Base-by-base conservation (phyloP, 139 green algal genomes). In the Nannochloris sp. region DNA sequence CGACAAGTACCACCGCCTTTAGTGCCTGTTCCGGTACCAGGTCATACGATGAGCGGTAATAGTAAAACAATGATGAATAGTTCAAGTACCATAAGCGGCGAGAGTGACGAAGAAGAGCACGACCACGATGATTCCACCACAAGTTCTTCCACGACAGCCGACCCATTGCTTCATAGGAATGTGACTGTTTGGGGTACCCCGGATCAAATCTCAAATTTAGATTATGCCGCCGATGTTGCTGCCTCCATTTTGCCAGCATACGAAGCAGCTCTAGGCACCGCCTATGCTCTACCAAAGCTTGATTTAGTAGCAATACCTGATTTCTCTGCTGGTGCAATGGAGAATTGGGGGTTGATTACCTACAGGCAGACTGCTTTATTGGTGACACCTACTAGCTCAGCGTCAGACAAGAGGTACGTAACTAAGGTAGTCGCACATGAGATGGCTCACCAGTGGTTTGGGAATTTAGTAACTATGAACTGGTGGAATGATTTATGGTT, bases 401-500 rank as follows among this genome's bases (percentile, higher is more conserved):
- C 75, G 19, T 15, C 55, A 6, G 62, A 81, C 38, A 32, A 63
- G 14, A 58, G 64, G 0, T 69, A 59, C 30, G 77, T 94, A 4
- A 75, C 79, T 0, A 59, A 75, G 23, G 72, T 92, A 34, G 78
- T 96, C 35, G 87, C 87, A 0, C 89, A 96, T 61, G 89, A 96
- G 77, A 76, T 96, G 53, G 70, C 86, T 12, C 89, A 96, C 72
- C 70, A 84, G 72, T 85, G 79, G 79, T 84, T 84, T 79, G 87
- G 91, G 24, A 85, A 97, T 72, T 76, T 97, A 56, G 89, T 96
- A 6, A 97, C 92, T 3, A 78, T 81, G 55, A 61, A 70, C 0
- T 85, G 78, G 61, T 97, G 91, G 91, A 84, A 74, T 2, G 89
- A 97, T 76, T 69, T 97, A 54, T 97, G 89, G 87, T 77, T 97